Evolutionary conservation across 1,139 yeast genomes (phyloP).

Genomic region (Blastobotrys raffinosifermentans): DNA sequence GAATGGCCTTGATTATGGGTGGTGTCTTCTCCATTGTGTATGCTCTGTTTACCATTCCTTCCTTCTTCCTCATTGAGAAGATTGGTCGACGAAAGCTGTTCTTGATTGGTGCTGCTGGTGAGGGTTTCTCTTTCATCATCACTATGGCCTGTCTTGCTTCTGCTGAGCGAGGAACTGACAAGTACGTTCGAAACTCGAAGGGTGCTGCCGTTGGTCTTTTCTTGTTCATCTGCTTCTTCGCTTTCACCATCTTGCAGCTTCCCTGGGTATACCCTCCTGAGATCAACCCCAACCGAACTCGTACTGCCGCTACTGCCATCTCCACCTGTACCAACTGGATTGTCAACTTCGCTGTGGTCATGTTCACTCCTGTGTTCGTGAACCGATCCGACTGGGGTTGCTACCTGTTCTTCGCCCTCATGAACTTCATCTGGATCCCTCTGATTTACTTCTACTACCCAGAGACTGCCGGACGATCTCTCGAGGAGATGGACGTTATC

Average conservation of each 20-base stretch:
- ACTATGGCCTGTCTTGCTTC: conserved; percentile 56
- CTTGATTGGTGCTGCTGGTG: conserved; percentile 40
- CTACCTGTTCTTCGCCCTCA: conserved; percentile 39
- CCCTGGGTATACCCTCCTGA: conserved; percentile 36
- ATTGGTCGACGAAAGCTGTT: conserved; percentile 61
- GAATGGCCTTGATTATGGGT: conserved; percentile 51
- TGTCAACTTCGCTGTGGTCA: conserved; percentile 47
- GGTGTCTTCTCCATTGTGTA: conserved; percentile 49
- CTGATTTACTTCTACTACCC: conserved; percentile 62
- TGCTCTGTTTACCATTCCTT: conserved; percentile 52
- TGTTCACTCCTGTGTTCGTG: conserved; percentile 50
- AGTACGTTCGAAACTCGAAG: conserved; percentile 33
- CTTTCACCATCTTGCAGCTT: conserved; percentile 48
- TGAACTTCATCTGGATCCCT: conserved; percentile 61
- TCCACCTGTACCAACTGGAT: conserved; percentile 52
- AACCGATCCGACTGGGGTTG: conserved; percentile 41
- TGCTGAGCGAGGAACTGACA: conserved; percentile 28
- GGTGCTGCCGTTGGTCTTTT: conserved; percentile 50
- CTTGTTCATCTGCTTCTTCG: conserved; percentile 50
- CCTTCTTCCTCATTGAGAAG: conserved; percentile 45
- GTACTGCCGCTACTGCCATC: conserved; percentile 47
- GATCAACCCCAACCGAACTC: conserved; percentile 51
- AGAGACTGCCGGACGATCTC: conserved; percentile 57
- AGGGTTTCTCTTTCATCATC: conserved; percentile 59
- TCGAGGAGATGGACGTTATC: conserved; percentile 60